phyloP scores from a whole-genome alignment of 176 grass and related monocot species.

The Aegilops tauschii region DNA sequence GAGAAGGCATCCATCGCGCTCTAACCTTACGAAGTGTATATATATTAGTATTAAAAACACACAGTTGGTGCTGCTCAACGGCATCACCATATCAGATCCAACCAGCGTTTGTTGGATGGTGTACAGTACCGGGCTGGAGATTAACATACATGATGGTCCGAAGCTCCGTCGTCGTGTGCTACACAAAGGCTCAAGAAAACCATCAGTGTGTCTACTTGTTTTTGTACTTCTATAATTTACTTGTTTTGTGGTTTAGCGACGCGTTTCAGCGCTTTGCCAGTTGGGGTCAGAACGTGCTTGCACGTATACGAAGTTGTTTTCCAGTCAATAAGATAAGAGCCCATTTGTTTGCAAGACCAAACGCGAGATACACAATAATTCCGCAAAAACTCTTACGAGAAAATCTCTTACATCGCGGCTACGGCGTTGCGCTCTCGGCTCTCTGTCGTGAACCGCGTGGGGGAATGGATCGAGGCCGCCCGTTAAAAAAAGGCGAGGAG shows the following conservation, averaged over 20 bases:
- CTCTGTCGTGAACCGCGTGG: not conserved
- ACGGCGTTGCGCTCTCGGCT: not conserved
- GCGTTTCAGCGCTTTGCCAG: not conserved
- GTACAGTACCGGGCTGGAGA: too few species aligned
- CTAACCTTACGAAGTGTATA: too few species aligned
- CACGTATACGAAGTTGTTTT: not conserved
- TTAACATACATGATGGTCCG: too few species aligned
- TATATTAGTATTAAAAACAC: too few species aligned
- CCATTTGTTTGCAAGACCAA: not conserved
- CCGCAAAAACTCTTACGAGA: not conserved
- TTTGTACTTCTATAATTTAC: not conserved
- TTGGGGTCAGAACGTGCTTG: slow-evolving; percentile 26
- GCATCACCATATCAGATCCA: too few species aligned
- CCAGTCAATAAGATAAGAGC: too few species aligned
- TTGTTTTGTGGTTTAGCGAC: not conserved
- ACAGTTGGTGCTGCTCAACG: too few species aligned
- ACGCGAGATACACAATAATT: not conserved
- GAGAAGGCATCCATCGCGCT: too few species aligned
- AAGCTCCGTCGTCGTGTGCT: too few species aligned
- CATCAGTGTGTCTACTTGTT: not conserved
- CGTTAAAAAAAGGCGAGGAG: not conserved
- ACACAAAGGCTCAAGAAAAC: too few species aligned
- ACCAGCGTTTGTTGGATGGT: too few species aligned
- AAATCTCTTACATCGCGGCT: not conserved
- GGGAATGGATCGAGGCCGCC: not conserved